Conservation (phyloP, 139 green algal species). For the Chlorella sorokiniana region DNA sequence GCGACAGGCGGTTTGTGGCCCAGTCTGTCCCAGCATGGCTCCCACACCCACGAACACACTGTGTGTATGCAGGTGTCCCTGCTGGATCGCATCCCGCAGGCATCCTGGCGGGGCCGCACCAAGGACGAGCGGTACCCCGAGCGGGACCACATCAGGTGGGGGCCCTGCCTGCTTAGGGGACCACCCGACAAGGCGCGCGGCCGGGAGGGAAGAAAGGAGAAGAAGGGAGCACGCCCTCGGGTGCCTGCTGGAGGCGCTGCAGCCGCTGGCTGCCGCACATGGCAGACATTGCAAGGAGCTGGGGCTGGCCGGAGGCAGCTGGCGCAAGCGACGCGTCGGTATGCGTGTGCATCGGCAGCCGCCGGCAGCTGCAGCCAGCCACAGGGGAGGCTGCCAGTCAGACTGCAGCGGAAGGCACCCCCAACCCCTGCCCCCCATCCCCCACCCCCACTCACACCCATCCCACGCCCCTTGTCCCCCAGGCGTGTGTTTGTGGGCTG, state of each 20-base stretch:
- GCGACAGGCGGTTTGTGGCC: neutral
- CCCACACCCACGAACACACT: neutral
- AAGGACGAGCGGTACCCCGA: slow-evolving; percentile 24
- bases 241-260: too few species aligned
- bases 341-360: too few species aligned
- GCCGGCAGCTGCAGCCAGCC: too few species aligned
- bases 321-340: too few species aligned
- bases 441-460: neutral
- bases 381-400: too few species aligned
- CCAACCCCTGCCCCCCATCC: neutral
- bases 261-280: too few species aligned
- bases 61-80: slow-evolving; percentile 1
- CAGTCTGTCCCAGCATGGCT: neutral
- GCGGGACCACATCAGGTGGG: slow-evolving; percentile 23
- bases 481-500: slow-evolving; percentile 34
- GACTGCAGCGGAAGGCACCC: too few species aligned
- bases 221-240: neutral
- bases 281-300: too few species aligned
- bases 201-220: neutral
- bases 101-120: slow-evolving; percentile 30
- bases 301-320: too few species aligned
- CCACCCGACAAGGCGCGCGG: neutral
- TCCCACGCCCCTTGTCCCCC: neutral
- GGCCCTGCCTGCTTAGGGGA: neutral
- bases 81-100: slow-evolving; percentile 33